Base-by-base conservation (phyloP, 345 rosid species). In the Pistacia vera region DNA sequence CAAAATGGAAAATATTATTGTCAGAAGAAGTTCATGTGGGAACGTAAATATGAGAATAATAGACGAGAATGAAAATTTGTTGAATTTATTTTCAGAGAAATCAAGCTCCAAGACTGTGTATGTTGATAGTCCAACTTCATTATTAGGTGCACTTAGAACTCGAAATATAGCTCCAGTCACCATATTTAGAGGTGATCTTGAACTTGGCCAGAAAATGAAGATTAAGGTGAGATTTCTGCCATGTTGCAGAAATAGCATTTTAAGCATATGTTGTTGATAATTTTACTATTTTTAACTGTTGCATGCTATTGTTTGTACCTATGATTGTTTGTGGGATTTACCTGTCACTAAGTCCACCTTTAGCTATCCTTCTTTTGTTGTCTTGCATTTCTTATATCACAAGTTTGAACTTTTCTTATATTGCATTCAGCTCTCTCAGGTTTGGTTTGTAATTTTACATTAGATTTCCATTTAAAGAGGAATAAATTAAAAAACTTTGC, bases 101-200 rank as follows among this genome's bases (percentile, higher is more conserved):
- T 81, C 91, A 13, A 67, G 78, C 61, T 82, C 92, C 4, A 93
- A 83, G 89, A 86, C 79, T n/a, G 83, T 85, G 64, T 75, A 83
- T 65, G 91, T 91, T 58, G 95, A 89, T 71, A 89, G 85, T 83
- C 84, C 97, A 63, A 90, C 81, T 70, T 90, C 97, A 72, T 85
- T 96, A 75, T 81, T 89, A 51, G 99, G 99, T 77, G 93, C 97
- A 18, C 76, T 93, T 59, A 88, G 82, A 82, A 96, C 97, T 2
- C 90, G 97, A 75, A 86, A 81, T 57, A 82, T 92, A 79, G 72
- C 90, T 80, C 95, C 97, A 38, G 93, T 90, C 73, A 91, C 99
- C 49, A 35, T 92, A 68, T 96, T 86, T 81, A 92, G 98, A 84
- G 99, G 98, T 63, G 87, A 88, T 70, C 92, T 93, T 83, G 98